Percentiles rank a stretch among this genome's conserved stretches.
These are phyloP conservation scores for Penicillium sclerotiorum DNA, from an alignment of 2,329 filamentous ascomycete species.

Conservation along the genomic window DNA sequence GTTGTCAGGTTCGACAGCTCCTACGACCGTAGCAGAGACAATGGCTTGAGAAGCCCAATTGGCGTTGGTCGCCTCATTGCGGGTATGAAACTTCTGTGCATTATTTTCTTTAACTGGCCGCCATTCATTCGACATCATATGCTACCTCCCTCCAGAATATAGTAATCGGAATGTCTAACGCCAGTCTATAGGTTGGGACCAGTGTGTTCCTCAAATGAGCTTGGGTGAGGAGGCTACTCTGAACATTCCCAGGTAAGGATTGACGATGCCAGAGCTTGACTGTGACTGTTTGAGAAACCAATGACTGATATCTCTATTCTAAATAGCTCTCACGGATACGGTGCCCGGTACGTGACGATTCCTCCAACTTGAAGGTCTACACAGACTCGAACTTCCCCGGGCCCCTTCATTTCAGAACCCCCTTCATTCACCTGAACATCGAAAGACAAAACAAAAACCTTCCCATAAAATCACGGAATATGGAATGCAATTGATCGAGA, in stretches of 20 bases:
- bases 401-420: not conserved
- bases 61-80: slow-evolving; percentile 83
- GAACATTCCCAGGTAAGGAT: slow-evolving; percentile 72
- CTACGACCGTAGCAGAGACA: slow-evolving; percentile 65
- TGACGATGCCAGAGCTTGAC: not conserved
- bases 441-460: too few relatives aligned
- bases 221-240: slow-evolving; percentile 87
- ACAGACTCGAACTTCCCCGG: too few relatives aligned
- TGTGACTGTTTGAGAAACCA: not conserved
- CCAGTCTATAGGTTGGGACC: slow-evolving; percentile 74
- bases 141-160: too few relatives aligned
- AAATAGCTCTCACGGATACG: slow-evolving; percentile 44
- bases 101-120: too few relatives aligned
- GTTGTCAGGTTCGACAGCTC: slow-evolving; percentile 82
- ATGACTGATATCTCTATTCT: slow-evolving; percentile 11
- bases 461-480: not conserved
- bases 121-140: too few relatives aligned
- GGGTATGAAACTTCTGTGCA: too few relatives aligned
- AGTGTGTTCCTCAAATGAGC: slow-evolving; percentile 83
- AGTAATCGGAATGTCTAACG: too few relatives aligned
- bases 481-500: not conserved
- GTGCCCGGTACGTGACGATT: slow-evolving; percentile 37
- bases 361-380: too few relatives aligned
- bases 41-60: slow-evolving; percentile 75
- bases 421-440: not conserved